Evolutionary conservation across 78 protist species (phyloP), one percentile per base, ranked within the genome.

Genomic region (Tieghemostelium lacteum): DNA sequence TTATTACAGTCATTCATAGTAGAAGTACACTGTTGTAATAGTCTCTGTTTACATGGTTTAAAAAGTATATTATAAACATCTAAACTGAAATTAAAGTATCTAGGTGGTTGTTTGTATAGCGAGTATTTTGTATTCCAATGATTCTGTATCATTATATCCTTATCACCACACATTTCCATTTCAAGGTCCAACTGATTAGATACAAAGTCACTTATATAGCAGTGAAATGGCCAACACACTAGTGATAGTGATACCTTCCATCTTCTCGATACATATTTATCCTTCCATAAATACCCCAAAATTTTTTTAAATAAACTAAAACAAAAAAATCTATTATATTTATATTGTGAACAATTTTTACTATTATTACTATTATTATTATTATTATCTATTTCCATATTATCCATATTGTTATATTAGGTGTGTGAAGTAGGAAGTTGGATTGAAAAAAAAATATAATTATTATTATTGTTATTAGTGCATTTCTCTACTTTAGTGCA

Each of bases 161-260:
- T 71, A 22, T 67, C 74, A 16, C 14, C 19, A 14, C 33, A 22
- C 60, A 45, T 71, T 45, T 45, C 26, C 24, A 50, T 63, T 52
- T 67, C 60, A 4, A 26, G n/a, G n/a, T 29, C 39, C 12, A 29
- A 17, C 39, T 50, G 39, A 52, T 71, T 52, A 16, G 63, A 50
- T 33, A 42, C 33, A 71, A 42, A 33, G 24, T 42, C 52, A 22
- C 42, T 26, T 29, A 71, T 52, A 16, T 33, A 50, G 10, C 28
- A 20, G 39, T 52, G 77, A 36, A 71, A 71, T 50, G 29, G 33
- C 77, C 63, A 50, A 8, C 58, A 71, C 2, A 71, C 77, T 8
- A 50, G n/a, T 6, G 52, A 33, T 22, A 71, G 26, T 71, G 77
- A 50, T 17, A 71, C 10, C 20, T 71, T 71, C 77, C 77, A 71